Evolutionary conservation across 139 green algal genomes (phyloP), one percentile per base, ranked within the genome.

Genomic region (Coelastrella sp.): DNA sequence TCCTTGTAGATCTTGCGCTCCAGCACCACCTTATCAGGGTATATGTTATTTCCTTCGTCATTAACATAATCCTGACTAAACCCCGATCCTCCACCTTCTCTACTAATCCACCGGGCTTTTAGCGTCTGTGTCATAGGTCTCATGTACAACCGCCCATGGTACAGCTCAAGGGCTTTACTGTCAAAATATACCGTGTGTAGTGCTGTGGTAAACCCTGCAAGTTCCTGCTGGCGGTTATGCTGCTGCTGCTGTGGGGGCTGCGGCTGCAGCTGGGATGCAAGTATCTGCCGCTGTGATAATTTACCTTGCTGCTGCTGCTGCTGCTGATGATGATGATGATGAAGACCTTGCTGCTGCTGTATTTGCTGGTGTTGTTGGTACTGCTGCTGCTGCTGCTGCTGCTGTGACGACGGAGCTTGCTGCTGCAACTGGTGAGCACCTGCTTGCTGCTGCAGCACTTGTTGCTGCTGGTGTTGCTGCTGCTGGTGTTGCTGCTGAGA

Each of bases 61-160:
- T 74, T 77, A 83, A 10, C 68, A 23, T 76, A 2, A 17, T 11
- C 3, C 2, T n/a, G 0, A 20, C 78, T 81, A 54, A n/a, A 23
- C 74, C 56, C 73, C 75, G 73, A 73, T 4, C 19, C 54, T n/a
- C 66, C 22, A 71, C 32, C 23, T 19, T 23, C 80, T 59, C 68
- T 74, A 56, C 23, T 81, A 2, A 83, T 82, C 87, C 87, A 91
- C 6, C 65, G 64, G 59, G 88, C 82, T 78, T 90, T 85, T 5
- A 93, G 57, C 61, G 76, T 89, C 73, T 85, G 97, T 73, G 86
- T 96, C 92, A 85, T 97, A 22, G 68, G 97, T 93, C 64, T 96
- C 91, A 98, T 96, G 91, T 98, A 97, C 82, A 99, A 93, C 57
- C 97, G 94, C 22, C 92, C 95, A 86, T 98, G 96, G 93, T 99